phyloP scores from a whole-genome alignment of 202 grass and related monocot species.

The Saccharum hybrid region DNA sequence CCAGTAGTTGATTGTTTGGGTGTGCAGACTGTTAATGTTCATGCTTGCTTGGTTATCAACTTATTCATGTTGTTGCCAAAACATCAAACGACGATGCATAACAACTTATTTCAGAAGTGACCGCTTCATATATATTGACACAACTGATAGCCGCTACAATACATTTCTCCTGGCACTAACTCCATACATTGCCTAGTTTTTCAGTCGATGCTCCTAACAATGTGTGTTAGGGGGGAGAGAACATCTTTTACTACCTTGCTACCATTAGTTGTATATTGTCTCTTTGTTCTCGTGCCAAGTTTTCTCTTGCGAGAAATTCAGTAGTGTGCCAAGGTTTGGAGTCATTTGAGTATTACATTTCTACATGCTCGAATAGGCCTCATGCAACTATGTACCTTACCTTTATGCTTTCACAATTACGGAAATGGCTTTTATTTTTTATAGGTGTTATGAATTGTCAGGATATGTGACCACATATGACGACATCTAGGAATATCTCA shows the following conservation, averaged over 20 bases:
- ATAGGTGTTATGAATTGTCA: not conserved
- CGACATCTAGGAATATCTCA: not conserved
- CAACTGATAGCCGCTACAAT: not conserved
- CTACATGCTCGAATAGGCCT: not conserved
- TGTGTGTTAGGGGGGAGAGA: not conserved
- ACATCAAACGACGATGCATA: not conserved
- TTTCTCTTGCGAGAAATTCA: not conserved
- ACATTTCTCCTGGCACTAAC: not conserved
- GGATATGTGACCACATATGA: not conserved
- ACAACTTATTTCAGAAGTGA: not conserved
- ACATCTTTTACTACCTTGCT: not conserved
- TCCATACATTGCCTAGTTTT: not conserved
- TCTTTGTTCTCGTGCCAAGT: not conserved
- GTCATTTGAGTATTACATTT: not conserved
- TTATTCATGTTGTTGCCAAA: not conserved
- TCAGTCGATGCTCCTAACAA: not conserved
- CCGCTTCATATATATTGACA: not conserved
- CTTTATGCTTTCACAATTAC: not conserved
- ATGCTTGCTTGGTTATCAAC: conserved; percentile 5
- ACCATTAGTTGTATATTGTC: not conserved
- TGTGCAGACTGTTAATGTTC: not conserved
- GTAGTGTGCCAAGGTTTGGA: not conserved
- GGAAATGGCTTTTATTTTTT: not conserved
- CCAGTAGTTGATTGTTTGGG: not conserved
- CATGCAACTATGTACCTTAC: not conserved